Base-by-base conservation (phyloP, 139 green algal species). In the Volvox africanus region DNA sequence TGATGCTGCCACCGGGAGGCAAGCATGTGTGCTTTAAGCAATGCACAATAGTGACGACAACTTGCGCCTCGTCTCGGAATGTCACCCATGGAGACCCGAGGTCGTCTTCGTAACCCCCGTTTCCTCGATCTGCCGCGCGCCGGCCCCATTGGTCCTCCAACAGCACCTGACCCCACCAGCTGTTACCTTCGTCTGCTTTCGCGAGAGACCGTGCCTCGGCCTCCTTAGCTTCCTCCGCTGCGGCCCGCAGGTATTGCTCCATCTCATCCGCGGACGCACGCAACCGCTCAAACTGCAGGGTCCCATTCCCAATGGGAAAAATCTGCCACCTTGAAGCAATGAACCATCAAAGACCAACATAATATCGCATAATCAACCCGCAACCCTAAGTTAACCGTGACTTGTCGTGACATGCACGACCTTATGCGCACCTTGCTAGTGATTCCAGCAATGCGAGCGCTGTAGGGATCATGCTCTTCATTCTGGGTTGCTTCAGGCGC, bases 181-280 rank as follows among this genome's bases (percentile, higher is more conserved):
- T 55, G 69, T 2, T 14, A 93, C 93, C 88, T 87, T 87, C 55
- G 61, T 93, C 93, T 68, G 93, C 93, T 55, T 89, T 76, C 21
- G 91, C 91, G n/a, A 94, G 78, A 26, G 91, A 86, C 68, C 87
- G 65, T 0, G 89, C 86, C 44, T 95, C 91, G 18, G 86, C 91
- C 21, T 93, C 89, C 91, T 94, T 94, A 36, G 91, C 93, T 44
- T 88, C 37, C 32, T 92, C 62, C 14, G 92, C 89, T 22, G 68
- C 76, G 33, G 83, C 20, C 20, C 90, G 50, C 0, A 95, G 71
- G 84, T 95, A 95, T 19, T 79, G 68, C 87, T 95, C 88, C 73
- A 95, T 75, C 28, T 93, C 68, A 19, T 93, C 90, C n/a, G 93
- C 90, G 18, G 88, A 92, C 0, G 71, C 87, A 30, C 88, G 90